Evolutionary conservation across 164 flowering plant species (phyloP).

Genomic region (Piper longum): DNA sequence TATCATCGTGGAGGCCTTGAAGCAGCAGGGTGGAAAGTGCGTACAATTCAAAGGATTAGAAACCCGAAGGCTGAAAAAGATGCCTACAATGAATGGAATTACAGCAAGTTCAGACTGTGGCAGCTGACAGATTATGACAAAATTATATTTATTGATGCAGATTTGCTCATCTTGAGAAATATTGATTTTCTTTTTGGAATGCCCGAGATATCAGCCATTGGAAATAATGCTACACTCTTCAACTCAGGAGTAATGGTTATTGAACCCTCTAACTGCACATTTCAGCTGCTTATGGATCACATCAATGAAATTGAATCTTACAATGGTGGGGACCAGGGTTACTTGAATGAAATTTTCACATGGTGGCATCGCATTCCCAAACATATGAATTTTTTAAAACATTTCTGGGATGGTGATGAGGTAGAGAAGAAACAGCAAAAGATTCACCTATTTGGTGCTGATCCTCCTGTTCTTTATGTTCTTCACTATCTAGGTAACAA

Average conservation of each 20-base stretch:
- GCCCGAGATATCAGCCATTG: conserved; percentile 83
- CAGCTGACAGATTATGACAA: conserved; percentile 88
- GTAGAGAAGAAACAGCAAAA: conserved; percentile 54
- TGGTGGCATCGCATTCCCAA: conserved; percentile 98
- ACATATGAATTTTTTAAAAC: conserved; percentile 87
- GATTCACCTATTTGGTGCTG: conserved; percentile 59
- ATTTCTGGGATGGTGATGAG: conserved; percentile 79
- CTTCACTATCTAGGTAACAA: conserved; percentile 78
- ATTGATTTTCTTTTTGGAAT: conserved; percentile 76
- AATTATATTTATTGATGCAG: conserved; percentile 87
- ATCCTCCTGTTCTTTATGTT: conserved; percentile 77
- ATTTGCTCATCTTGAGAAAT: conserved; percentile 69
- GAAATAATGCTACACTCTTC: conserved; percentile 79
- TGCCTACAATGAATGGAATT: conserved; percentile 91
- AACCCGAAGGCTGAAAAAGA: conserved; percentile 56
- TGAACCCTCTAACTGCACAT: conserved; percentile 87
- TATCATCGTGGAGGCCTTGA: conserved; percentile 39
- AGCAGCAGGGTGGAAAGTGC: conserved; percentile 53
- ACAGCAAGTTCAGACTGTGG: conserved; percentile 93
- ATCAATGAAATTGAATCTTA: conserved; percentile 79
- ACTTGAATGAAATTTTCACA: conserved; percentile 75
- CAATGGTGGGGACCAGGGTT: conserved; percentile 95
- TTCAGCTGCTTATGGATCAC: conserved; percentile 72
- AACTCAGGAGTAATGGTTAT: conserved; percentile 92
- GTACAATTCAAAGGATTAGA: conserved; percentile 40